Conservation (phyloP, 108 stramenopile genomes). For the Nitzschia inconspicua region DNA sequence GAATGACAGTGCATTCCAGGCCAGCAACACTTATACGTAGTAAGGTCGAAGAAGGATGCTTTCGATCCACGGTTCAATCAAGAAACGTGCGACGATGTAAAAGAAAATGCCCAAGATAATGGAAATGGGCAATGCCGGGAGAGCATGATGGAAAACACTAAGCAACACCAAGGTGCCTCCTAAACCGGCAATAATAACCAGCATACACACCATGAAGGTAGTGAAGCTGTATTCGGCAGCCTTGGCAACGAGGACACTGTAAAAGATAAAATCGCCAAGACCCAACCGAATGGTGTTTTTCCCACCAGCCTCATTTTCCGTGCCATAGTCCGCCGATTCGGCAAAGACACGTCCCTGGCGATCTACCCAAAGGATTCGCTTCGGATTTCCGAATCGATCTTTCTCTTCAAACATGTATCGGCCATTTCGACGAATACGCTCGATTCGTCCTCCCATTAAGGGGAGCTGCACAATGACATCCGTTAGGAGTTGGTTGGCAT, state of each 20-base stretch:
- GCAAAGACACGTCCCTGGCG: conserved; percentile 75
- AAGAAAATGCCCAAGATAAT: conserved; percentile 83
- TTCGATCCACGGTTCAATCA: conserved; percentile 80
- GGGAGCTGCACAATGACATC: conserved; percentile 63
- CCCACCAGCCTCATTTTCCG: conserved; percentile 38
- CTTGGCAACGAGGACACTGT: conserved; percentile 91
- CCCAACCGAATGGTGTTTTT: conserved; percentile 56
- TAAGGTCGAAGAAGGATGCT: conserved; percentile 57
- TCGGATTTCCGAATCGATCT: conserved; percentile 64
- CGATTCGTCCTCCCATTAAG: conserved; percentile 65
- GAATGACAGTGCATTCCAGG: too few relatives aligned
- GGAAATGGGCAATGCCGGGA: conserved; percentile 90
- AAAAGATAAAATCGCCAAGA: conserved; percentile 96
- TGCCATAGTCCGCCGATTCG: conserved; percentile 45
- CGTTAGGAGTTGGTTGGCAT: conserved; percentile 47
- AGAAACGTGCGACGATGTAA: conserved; percentile 63
- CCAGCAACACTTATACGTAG: conserved; percentile 51
- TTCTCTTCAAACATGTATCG: conserved; percentile 43
- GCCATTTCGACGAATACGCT: conserved; percentile 33
- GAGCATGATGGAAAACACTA: conserved; percentile 86
- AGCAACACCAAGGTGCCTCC: conserved; percentile 91
- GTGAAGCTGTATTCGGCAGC: conserved; percentile 91
- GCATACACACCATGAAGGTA: conserved; percentile 81
- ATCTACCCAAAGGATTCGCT: conserved; percentile 71
- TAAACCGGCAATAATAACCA: conserved; percentile 89